A percentile compares a stretch with the other conserved stretches of the same genome.
Conservation (phyloP, 2,329 filamentous ascomycete genomes). For the Coniochaeta hoffmannii region DNA sequence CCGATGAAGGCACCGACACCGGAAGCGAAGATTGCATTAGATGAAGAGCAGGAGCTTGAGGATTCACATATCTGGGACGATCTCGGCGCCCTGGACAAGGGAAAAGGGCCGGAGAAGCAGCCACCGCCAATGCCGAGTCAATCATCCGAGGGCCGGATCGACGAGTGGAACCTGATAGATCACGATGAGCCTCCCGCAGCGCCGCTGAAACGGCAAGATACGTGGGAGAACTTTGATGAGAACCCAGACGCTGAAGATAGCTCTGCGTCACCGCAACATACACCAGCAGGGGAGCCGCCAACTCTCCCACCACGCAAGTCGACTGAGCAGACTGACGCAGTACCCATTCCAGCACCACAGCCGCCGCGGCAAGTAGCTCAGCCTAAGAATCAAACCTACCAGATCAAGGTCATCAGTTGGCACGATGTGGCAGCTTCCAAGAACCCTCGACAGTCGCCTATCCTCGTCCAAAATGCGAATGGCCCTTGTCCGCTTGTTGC, state of each 20-base stretch:
- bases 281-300: slow-evolving; percentile 4
- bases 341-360: slow-evolving; percentile 14
- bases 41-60: slow-evolving; percentile 26
- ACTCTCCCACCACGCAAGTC: slow-evolving; percentile 9
- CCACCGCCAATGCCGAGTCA: slow-evolving; percentile 11
- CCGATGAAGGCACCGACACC: slow-evolving; percentile 18
- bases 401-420: slow-evolving; percentile 89
- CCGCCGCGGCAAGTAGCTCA: slow-evolving; percentile 34
- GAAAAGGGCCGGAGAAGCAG: slow-evolving; percentile 26
- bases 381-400: slow-evolving; percentile 70
- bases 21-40: slow-evolving; percentile 11
- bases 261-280: slow-evolving; percentile 2
- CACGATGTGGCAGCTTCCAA: slow-evolving; percentile 53
- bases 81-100: slow-evolving; percentile 30
- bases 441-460: slow-evolving; percentile 71
- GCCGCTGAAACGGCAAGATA: slow-evolving; percentile 25
- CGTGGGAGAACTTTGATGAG: slow-evolving; percentile 30
- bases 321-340: slow-evolving; percentile 4
- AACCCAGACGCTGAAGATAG: slow-evolving; percentile 8
- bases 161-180: slow-evolving; percentile 48
- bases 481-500: slow-evolving; percentile 91
- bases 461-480: slow-evolving; percentile 88
- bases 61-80: slow-evolving; percentile 46
- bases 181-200: slow-evolving; percentile 24
- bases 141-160: slow-evolving; percentile 7